Evolutionary conservation across 1,284 basidiomycete species (phyloP).

Genomic region (Naganishia cerealis): DNA sequence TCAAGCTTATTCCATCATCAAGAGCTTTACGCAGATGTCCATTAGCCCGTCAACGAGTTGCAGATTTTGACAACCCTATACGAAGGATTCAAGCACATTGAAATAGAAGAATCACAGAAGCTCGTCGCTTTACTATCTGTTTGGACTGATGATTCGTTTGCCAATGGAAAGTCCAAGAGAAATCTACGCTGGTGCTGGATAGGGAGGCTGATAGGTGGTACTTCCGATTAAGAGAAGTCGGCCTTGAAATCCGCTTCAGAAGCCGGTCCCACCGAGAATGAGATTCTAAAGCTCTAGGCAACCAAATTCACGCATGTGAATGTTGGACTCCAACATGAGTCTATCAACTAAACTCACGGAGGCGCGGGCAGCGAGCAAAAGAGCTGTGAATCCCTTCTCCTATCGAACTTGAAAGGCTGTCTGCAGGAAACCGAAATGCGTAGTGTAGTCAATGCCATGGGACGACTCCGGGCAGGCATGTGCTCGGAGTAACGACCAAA

Average conservation of each 20-base stretch:
- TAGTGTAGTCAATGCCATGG: not conserved
- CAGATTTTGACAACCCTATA: not conserved
- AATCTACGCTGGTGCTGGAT: too few relatives aligned
- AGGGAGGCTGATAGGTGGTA: too few relatives aligned
- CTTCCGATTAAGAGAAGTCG: too few relatives aligned
- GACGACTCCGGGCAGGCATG: not conserved
- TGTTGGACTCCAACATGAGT: not conserved
- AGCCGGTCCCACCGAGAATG: not conserved
- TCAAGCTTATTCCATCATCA: not conserved
- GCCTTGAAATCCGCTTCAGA: too few relatives aligned
- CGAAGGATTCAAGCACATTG: not conserved
- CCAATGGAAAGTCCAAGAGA: too few relatives aligned
- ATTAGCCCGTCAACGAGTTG: too few relatives aligned
- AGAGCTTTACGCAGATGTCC: too few relatives aligned
- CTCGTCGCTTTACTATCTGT: too few relatives aligned
- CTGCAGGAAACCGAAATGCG: not conserved
- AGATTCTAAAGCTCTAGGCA: not conserved
- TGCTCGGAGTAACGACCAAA: too few relatives aligned
- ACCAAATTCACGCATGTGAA: not conserved
- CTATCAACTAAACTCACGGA: not conserved
- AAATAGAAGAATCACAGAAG: not conserved
- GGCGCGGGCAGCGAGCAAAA: not conserved
- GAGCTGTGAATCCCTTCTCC: not conserved
- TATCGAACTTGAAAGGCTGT: not conserved
- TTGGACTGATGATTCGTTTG: too few relatives aligned